Evolutionary conservation across 345 rosid species (phyloP).

Genomic region (Salix koriyanagi): DNA sequence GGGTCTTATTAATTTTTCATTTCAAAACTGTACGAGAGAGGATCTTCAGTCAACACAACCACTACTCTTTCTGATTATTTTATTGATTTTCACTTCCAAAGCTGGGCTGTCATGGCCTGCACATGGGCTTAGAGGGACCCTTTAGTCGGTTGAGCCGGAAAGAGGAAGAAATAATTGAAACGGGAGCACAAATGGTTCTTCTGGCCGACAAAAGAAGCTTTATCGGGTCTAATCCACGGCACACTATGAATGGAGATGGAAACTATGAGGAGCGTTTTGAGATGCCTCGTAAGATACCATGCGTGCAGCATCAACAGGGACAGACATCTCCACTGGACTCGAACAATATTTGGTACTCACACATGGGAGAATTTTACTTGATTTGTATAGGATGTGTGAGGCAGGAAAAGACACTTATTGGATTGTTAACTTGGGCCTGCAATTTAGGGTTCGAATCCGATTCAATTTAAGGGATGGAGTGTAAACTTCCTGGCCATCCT

Average conservation of each 20-base stretch:
- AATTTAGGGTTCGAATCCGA: not conserved
- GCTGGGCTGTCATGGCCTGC: not conserved
- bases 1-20: not conserved
- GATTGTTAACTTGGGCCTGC: not conserved
- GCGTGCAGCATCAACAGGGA: not conserved
- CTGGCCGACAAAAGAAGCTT: constrained; percentile 24
- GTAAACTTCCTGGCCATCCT: not conserved
- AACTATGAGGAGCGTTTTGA: not conserved
- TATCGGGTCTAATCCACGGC: constrained; percentile 20
- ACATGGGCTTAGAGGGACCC: not conserved
- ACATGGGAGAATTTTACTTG: not conserved
- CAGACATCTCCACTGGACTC: not conserved
- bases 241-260: constrained; percentile 21
- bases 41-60: not conserved
- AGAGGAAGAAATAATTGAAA: not conserved
- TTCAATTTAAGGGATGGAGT: not conserved
- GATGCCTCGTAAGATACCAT: not conserved
- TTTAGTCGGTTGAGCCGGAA: not conserved
- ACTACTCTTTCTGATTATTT: not conserved
- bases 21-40: not conserved
- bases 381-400: not conserved
- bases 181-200: not conserved
- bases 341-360: too few species aligned
- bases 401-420: not conserved
- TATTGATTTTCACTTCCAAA: not conserved